These are phyloP conservation scores for Coemansia sp. DNA, from an alignment of 192 early-diverging fungal genomes.

Conservation along the genomic window DNA sequence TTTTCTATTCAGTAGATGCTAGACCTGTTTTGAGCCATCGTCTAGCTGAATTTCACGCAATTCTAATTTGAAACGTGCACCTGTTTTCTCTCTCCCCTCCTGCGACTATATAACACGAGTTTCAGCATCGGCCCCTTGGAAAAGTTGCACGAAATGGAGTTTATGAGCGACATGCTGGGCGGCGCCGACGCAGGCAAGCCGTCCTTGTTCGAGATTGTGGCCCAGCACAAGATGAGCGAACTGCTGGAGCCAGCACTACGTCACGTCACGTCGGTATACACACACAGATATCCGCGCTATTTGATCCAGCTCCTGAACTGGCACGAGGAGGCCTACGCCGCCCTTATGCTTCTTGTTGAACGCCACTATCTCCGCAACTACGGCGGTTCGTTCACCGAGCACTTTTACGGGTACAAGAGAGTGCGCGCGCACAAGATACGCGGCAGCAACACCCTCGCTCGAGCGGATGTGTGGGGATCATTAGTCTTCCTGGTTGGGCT, in stretches of 20 bases:
- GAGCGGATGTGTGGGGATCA: conserved; percentile 60
- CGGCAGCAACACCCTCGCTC: conserved; percentile 45
- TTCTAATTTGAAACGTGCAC: too few species aligned
- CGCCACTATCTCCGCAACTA: conserved; percentile 80
- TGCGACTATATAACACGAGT: background rate
- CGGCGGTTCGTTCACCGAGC: conserved; percentile 83
- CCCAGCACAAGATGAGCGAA: conserved; percentile 78
- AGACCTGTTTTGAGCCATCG: too few species aligned
- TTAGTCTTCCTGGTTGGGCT: conserved; percentile 67
- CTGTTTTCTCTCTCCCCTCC: background rate
- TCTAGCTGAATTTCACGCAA: too few species aligned
- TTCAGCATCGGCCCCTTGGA: background rate
- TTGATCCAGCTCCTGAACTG: conserved; percentile 72
- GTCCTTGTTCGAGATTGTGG: conserved; percentile 87
- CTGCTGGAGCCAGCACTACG: conserved; percentile 82
- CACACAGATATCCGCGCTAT: conserved; percentile 84
- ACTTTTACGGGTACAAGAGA: conserved; percentile 88
- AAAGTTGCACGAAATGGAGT: conserved; percentile 62
- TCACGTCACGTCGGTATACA: conserved; percentile 83
- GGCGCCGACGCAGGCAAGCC: conserved; percentile 74
- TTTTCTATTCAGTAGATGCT: too few species aligned
- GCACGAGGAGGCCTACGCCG: conserved; percentile 80
- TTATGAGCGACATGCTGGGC: conserved; percentile 77
- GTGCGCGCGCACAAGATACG: conserved; percentile 55
- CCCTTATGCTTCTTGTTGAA: conserved; percentile 78